phyloP scores from a whole-genome alignment of 1,139 yeast species.

The Cylindricascospora bacillispora region DNA sequence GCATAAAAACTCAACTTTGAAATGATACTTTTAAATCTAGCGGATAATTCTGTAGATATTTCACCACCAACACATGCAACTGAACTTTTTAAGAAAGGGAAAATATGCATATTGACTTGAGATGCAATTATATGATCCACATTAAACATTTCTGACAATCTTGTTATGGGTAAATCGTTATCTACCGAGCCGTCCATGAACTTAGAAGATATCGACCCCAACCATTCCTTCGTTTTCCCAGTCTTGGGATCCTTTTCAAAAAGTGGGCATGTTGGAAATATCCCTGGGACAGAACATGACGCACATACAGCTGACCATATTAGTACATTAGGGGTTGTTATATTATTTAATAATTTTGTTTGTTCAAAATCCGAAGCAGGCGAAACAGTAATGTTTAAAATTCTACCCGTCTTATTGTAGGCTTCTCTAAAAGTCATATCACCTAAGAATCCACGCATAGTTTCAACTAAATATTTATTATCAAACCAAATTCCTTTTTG shows the following conservation, averaged over 20 bases:
- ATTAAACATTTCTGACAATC: constrained; percentile 89
- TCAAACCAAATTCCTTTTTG: constrained; percentile 77
- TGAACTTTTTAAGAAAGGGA: constrained; percentile 64
- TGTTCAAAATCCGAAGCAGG: constrained; percentile 73
- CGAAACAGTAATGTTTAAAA: constrained; percentile 81
- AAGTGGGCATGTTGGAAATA: constrained; percentile 75
- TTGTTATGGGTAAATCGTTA: constrained; percentile 78
- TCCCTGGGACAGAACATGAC: constrained; percentile 85
- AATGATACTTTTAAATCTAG: constrained; percentile 40
- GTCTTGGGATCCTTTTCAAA: constrained; percentile 73
- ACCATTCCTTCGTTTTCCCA: constrained; percentile 49
- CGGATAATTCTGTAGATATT: constrained; percentile 47
- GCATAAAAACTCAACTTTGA: constrained; percentile 48
- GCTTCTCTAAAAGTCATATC: constrained; percentile 93
- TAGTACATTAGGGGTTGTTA: constrained; percentile 90
- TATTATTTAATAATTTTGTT: constrained; percentile 71
- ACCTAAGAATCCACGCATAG: constrained; percentile 71
- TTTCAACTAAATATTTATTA: constrained; percentile 52
- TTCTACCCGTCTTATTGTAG: constrained; percentile 71
- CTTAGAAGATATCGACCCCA: constrained; percentile 49
- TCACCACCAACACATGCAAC: constrained; percentile 58
- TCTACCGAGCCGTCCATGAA: constrained; percentile 95
- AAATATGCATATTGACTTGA: constrained; percentile 93
- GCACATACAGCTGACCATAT: constrained; percentile 98
- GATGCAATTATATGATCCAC: constrained; percentile 95